Percentiles rank a stretch among this genome's conserved stretches.
Evolutionary conservation across 2,329 filamentous ascomycete genomes (phyloP).

Genomic region (Colletotrichum sp.): DNA sequence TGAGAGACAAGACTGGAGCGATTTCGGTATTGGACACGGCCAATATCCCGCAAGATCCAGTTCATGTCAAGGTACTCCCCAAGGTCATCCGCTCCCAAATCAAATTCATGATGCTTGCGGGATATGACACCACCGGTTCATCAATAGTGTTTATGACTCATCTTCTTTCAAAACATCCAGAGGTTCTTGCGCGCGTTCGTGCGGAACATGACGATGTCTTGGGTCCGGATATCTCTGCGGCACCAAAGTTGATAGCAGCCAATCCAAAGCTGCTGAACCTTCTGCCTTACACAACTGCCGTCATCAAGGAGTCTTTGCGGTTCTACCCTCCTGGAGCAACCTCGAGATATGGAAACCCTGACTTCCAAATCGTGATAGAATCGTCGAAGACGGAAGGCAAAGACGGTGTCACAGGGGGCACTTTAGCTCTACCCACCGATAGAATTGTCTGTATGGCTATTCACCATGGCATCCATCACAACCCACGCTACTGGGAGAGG

Average conservation of each 20-base stretch:
- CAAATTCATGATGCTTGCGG: slow-evolving; percentile 40
- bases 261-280: not conserved
- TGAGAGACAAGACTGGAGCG: not conserved
- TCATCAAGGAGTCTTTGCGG: slow-evolving; percentile 60
- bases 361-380: slow-evolving; percentile 36
- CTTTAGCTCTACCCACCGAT: slow-evolving; percentile 40
- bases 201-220: slow-evolving; percentile 58
- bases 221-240: slow-evolving; percentile 28
- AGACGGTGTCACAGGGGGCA: not conserved
- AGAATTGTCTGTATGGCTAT: slow-evolving; percentile 31
- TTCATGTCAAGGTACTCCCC: not conserved
- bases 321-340: slow-evolving; percentile 54
- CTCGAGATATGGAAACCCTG: slow-evolving; percentile 36
- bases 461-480: slow-evolving; percentile 37
- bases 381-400: not conserved
- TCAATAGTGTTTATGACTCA: slow-evolving; percentile 36
- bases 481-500: slow-evolving; percentile 42
- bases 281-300: slow-evolving; percentile 37
- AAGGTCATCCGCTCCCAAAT: slow-evolving; percentile 29
- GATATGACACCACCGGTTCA: slow-evolving; percentile 40
- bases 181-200: slow-evolving; percentile 29
- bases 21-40: not conserved
- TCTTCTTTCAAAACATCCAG: slow-evolving; percentile 32
- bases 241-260: not conserved
- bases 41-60: not conserved